phyloP scores from a whole-genome alignment of 306 rosid species.

The Quercus rubra region DNA sequence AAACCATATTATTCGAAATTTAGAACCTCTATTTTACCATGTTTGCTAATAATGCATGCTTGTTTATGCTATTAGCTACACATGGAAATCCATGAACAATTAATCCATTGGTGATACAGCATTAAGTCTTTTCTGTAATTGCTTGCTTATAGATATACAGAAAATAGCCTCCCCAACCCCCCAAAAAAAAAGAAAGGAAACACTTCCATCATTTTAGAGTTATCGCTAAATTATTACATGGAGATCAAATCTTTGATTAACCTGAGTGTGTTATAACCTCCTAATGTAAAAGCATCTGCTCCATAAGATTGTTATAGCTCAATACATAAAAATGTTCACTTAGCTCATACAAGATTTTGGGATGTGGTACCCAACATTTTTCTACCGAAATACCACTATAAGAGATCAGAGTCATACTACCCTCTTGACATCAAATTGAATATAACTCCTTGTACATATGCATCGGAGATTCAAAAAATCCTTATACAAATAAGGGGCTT shows the following conservation, averaged over 20 bases:
- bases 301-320: neutral
- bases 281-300: neutral
- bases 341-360: neutral
- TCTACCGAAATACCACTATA: neutral
- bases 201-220: neutral
- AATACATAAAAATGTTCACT: neutral
- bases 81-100: neutral
- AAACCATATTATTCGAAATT: neutral
- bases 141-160: neutral
- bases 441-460: neutral
- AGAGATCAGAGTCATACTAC: neutral
- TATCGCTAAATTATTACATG: neutral
- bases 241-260: neutral
- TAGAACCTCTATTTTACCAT: neutral
- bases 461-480: neutral
- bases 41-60: neutral
- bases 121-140: neutral
- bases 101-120: neutral
- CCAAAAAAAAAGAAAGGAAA: neutral
- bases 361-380: neutral
- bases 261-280: neutral
- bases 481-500: neutral
- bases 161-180: neutral
- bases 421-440: neutral
- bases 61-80: neutral